Conservation (phyloP, 2,329 filamentous ascomycete species). For the Chaetomiaceae sp. region DNA sequence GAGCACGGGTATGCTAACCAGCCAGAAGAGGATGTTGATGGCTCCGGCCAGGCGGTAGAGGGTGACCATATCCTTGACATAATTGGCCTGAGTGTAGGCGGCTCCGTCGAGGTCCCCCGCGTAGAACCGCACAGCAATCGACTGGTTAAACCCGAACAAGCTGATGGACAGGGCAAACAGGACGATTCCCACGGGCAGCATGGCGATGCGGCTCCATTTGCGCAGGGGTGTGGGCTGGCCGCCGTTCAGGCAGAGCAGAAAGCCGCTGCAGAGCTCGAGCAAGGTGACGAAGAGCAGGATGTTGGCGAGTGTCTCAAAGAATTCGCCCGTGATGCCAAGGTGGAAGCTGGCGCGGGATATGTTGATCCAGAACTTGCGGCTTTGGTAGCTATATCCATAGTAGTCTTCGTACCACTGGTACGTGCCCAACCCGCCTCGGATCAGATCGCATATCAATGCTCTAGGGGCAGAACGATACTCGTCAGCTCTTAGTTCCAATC, state of each 20-base stretch:
- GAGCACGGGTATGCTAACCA: conserved; percentile 15
- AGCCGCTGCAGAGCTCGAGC: conserved; percentile 23
- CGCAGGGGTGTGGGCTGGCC: background rate
- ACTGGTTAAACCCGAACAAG: conserved; percentile 2
- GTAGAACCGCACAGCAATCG: background rate
- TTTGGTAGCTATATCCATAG: too few relatives aligned
- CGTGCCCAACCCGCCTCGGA: background rate
- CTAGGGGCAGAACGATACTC: background rate
- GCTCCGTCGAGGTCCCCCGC: background rate
- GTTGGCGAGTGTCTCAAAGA: conserved; percentile 15
- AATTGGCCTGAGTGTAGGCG: too few relatives aligned
- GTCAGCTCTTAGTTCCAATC: background rate
- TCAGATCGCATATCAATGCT: background rate
- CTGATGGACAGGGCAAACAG: conserved; percentile 16
- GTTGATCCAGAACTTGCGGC: too few relatives aligned
- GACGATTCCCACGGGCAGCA: conserved; percentile 3
- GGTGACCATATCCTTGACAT: background rate
- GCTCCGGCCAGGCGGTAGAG: conserved; percentile 3
- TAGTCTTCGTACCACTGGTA: background rate
- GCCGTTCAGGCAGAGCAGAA: conserved; percentile 16
- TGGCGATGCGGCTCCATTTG: conserved; percentile 13
- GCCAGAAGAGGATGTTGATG: conserved; percentile 14
- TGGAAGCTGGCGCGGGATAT: background rate
- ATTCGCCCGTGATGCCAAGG: background rate
- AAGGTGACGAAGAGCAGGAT: conserved; percentile 21